Evolutionary conservation across 805 yeast species (phyloP).

Genomic region (Candida verbasci): DNA sequence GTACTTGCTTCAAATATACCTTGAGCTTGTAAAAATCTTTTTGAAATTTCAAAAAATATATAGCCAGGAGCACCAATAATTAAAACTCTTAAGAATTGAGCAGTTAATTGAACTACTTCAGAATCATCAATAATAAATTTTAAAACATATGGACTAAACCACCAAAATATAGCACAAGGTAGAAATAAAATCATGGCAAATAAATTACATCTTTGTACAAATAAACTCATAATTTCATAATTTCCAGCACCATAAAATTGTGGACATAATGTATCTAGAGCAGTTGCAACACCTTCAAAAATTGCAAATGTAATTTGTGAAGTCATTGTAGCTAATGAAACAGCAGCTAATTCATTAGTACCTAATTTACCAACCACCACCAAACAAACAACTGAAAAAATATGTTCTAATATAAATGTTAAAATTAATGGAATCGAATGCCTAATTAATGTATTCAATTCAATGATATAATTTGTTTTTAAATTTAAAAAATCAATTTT

Average conservation of each 20-base stretch:
- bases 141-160: slow-evolving; percentile 30
- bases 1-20: slow-evolving; percentile 47
- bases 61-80: slow-evolving; percentile 40
- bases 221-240: slow-evolving; percentile 30
- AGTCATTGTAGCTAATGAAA: slow-evolving; percentile 41
- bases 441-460: slow-evolving; percentile 22
- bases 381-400: slow-evolving; percentile 39
- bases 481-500: slow-evolving; percentile 30
- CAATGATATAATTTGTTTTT: slow-evolving; percentile 23
- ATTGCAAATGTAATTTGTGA: slow-evolving; percentile 41
- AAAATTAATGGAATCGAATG: slow-evolving; percentile 38
- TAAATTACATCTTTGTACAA: slow-evolving; percentile 35
- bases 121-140: slow-evolving; percentile 25
- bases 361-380: slow-evolving; percentile 44
- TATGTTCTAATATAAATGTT: slow-evolving; percentile 40
- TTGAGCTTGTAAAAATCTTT: slow-evolving; percentile 42
- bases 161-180: slow-evolving; percentile 40
- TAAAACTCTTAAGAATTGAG: slow-evolving; percentile 29
- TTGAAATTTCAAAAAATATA: slow-evolving; percentile 38
- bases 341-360: slow-evolving; percentile 42
- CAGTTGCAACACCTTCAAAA: slow-evolving; percentile 44
- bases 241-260: slow-evolving; percentile 44
- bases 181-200: slow-evolving; percentile 31
- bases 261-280: slow-evolving; percentile 42
- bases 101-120: slow-evolving; percentile 32